Percentiles rank a stretch among this genome's conserved stretches.
These are phyloP conservation scores for Scortechinia acanthostroma DNA, from an alignment of 2,329 filamentous ascomycete species.

Conservation along the genomic window DNA sequence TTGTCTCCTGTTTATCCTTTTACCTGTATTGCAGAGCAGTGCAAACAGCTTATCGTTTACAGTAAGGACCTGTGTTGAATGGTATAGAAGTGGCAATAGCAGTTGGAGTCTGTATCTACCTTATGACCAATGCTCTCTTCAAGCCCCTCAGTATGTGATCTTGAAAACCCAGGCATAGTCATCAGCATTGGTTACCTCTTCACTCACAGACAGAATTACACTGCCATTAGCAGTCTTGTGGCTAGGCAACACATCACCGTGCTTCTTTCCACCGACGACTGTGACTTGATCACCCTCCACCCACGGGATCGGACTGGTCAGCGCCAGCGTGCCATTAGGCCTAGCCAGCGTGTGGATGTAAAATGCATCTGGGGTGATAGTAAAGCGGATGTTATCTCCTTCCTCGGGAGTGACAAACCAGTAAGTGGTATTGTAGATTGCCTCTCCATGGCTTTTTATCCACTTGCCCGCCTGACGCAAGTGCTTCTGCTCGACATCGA, in stretches of 20 bases:
- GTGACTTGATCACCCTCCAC: slow-evolving; percentile 34
- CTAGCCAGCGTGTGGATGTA: slow-evolving; percentile 36
- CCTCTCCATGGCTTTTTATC: slow-evolving; percentile 43
- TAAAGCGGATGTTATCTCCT: slow-evolving; percentile 36
- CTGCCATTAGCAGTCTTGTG: slow-evolving; percentile 9
- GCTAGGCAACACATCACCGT: slow-evolving; percentile 15
- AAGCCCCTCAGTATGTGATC: slow-evolving; percentile 22
- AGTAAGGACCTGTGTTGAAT: too few relatives aligned
- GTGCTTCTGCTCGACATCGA: slow-evolving; percentile 34
- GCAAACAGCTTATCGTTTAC: too few relatives aligned
- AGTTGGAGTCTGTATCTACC: too few relatives aligned
- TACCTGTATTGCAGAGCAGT: too few relatives aligned
- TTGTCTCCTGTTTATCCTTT: too few relatives aligned
- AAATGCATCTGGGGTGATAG: slow-evolving; percentile 40
- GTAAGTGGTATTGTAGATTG: slow-evolving; percentile 48
- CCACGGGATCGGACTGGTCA: slow-evolving; percentile 35
- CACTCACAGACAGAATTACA: slow-evolving; percentile 19
- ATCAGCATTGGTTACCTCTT: slow-evolving; percentile 21
- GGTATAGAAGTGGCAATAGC: too few relatives aligned
- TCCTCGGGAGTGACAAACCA: slow-evolving; percentile 38
- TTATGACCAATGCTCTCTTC: too few relatives aligned
- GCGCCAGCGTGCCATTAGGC: slow-evolving; percentile 26
- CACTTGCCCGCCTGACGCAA: slow-evolving; percentile 41
- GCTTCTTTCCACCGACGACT: slow-evolving; percentile 26
- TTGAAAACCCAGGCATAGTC: slow-evolving; percentile 32